Base-by-base conservation (phyloP, 2,329 filamentous ascomycete species). In the Xylariales sp. region DNA sequence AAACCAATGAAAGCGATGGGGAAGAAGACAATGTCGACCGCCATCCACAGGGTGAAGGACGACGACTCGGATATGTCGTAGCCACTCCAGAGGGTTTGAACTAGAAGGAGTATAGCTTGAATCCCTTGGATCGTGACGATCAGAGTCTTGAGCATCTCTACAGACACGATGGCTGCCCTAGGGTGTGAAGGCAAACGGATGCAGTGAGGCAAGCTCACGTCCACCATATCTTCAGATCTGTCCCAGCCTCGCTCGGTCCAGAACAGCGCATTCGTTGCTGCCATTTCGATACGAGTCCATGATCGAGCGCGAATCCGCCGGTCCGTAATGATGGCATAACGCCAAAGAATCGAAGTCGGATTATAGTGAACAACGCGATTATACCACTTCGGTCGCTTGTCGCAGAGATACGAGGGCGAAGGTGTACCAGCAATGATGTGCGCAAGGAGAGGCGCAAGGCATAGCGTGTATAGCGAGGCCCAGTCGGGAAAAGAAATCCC, bases 321-420 rank as follows among this genome's bases (percentile, higher is more conserved):
- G 35, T 59, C 54, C 0, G 47, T 31, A 30, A 60, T 58, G 6
- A 48, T 51, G 14, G 52, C 51, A 40, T 62, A 60, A 2, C 56
- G 49, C 56, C 56, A 59, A 11, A 56, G 27, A 8, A 61, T 59
- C 1, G 59, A 54, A 8, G 54, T 59, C 1, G 57, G 56, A 31
- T 60, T 59, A 29, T 48, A 59, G 21, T 47, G 45, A 14, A 46
- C 45, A 2, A 59, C 17, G 4, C 34, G 24, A 13, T 57, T 50
- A 35, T 50, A 42, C 57, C 53, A 58, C 10, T 21, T 38, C 1
- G 53, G 54, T 20, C 13, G 37, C n/a, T n/a, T n/a, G n/a, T n/a
- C n/a, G n/a, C n/a, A n/a, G n/a, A 60, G 37, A 43, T 52, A 47
- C 1, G 51, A 47, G 10, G 45, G 25, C 4, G 33, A 34, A 16